phyloP scores from a whole-genome alignment of 495 filamentous ascomycete genomes.

The Neurospora discreta region DNA sequence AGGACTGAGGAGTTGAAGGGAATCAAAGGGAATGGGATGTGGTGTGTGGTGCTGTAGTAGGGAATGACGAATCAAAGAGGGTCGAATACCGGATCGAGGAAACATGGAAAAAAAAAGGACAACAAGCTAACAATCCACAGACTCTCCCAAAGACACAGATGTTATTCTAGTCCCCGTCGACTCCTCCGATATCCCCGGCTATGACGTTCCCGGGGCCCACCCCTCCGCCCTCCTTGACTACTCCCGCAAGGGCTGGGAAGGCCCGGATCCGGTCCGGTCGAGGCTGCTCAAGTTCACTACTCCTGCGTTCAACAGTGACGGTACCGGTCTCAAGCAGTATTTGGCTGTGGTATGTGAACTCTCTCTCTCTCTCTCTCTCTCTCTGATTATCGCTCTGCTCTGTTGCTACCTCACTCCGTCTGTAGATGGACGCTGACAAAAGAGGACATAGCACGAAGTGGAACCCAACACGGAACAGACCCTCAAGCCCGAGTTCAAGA shows the following conservation, averaged over 20 bases:
- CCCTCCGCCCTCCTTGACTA: neutral
- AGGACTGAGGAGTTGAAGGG: neutral
- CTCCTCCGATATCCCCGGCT: neutral
- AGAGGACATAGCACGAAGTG: neutral
- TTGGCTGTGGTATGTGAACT: neutral
- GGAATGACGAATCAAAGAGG: neutral
- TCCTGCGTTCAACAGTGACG: neutral
- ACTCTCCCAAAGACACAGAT: neutral
- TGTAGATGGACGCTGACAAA: neutral
- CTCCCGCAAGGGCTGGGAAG: neutral
- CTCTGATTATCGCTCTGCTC: neutral
- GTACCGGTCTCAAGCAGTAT: neutral
- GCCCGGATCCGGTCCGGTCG: neutral
- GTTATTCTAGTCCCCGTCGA: neutral
- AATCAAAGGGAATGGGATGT: neutral
- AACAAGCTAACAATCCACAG: neutral
- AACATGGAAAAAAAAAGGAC: neutral
- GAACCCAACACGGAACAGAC: neutral
- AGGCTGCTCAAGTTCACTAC: neutral
- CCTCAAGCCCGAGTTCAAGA: neutral
- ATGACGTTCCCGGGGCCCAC: neutral
- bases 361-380: neutral
- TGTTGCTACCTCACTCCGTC: neutral
- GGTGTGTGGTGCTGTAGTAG: neutral
- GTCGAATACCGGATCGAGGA: neutral